Percentiles rank a stretch among this genome's conserved stretches.
Conservation (phyloP, 306 rosid species). For the Mimosa bimucronata region DNA sequence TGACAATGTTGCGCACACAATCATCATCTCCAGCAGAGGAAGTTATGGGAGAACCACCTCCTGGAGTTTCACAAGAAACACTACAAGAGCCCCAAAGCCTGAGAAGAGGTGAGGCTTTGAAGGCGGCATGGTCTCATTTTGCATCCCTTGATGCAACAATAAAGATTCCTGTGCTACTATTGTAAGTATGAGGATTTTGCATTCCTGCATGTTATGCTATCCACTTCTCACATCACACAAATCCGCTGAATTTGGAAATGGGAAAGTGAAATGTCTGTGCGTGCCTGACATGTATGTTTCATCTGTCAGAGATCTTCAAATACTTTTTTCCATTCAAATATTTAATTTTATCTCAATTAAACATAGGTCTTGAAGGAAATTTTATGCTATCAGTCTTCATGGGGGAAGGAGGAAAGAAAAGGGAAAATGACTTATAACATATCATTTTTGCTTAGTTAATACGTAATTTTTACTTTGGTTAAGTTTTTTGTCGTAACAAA, state of each 20-base stretch:
- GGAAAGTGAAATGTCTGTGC: not conserved
- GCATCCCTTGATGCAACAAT: conserved; percentile 63
- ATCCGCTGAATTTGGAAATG: not conserved
- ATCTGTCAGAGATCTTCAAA: not conserved
- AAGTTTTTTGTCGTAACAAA: not conserved
- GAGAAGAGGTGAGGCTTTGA: conserved; percentile 49
- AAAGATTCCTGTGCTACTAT: conserved; percentile 75
- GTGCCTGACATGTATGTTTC: conserved; percentile 2
- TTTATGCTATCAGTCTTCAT: not conserved
- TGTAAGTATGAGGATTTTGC: conserved; percentile 61
- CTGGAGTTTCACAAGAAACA: conserved; percentile 47
- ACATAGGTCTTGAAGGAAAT: not conserved
- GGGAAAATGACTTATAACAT: not conserved
- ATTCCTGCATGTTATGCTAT: conserved; percentile 13
- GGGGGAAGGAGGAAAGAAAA: not conserved
- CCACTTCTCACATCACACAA: conserved; percentile 12
- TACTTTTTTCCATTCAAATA: not conserved
- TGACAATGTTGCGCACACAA: conserved; percentile 66
- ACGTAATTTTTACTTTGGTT: not conserved
- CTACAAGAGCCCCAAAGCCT: conserved; percentile 41
- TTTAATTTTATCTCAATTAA: not conserved
- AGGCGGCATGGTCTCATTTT: conserved; percentile 58
- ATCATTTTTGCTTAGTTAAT: not conserved
- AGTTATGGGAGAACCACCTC: conserved; percentile 55
- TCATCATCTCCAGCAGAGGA: conserved; percentile 57